Evolutionary conservation across 2,329 filamentous ascomycete species (phyloP).

Genomic region (Fusarium transvaalense): DNA sequence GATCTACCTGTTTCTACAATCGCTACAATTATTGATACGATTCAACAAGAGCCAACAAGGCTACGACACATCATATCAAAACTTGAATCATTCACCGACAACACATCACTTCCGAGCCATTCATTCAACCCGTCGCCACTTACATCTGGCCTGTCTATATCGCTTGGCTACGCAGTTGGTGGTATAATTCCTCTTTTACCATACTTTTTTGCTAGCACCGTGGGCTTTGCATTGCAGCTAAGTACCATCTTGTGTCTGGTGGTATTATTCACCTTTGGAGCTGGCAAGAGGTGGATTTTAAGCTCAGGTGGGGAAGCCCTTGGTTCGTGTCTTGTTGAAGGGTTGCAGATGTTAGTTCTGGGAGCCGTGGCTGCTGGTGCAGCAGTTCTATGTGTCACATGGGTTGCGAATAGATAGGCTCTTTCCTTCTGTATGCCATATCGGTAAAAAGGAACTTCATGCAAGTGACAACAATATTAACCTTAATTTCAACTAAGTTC

Average conservation of each 20-base stretch:
- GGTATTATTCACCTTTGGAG: constrained; percentile 68
- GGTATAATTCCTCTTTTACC: constrained; percentile 72
- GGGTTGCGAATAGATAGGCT: constrained; percentile 35
- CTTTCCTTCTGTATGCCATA: background rate
- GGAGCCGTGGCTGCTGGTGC: constrained; percentile 52
- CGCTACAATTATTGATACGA: constrained; percentile 42
- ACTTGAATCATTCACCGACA: constrained; percentile 36
- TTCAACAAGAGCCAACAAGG: constrained; percentile 50
- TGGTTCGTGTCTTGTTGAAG: constrained; percentile 48
- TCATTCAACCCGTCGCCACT: constrained; percentile 51
- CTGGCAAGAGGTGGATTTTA: constrained; percentile 63
- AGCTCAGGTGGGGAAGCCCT: constrained; percentile 16
- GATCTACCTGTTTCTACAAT: constrained; percentile 43
- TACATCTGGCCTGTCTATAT: constrained; percentile 69
- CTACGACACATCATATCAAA: constrained; percentile 42
- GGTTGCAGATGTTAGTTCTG: constrained; percentile 53
- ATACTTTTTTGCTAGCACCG: constrained; percentile 66
- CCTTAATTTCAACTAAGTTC: too few species aligned
- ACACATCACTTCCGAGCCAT: background rate
- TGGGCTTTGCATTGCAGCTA: constrained; percentile 61
- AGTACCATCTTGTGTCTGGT: constrained; percentile 67
- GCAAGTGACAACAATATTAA: too few species aligned
- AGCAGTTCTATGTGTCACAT: constrained; percentile 49
- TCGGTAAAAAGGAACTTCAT: background rate
- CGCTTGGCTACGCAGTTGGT: constrained; percentile 71